Evolutionary conservation across 108 stramenopile genomes (phyloP), one percentile per base, ranked within the genome.

Genomic region (Fistulifera pelliculosa): DNA sequence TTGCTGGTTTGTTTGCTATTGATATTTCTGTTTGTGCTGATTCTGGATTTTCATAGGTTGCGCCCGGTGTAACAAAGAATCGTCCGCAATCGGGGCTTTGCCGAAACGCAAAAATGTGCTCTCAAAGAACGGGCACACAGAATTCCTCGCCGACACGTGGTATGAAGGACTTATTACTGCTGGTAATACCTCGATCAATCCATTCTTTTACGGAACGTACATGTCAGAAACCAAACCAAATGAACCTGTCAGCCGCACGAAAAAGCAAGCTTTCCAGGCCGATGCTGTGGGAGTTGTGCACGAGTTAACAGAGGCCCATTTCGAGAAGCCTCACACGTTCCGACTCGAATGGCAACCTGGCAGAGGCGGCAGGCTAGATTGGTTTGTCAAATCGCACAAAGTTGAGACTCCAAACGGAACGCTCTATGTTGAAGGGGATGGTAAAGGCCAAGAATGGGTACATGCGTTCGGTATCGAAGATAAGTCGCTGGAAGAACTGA

Each of bases 301-400:
- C 47, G 80, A 87, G 43, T 47, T 98, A 16, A 75, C 62, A 17
- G 60, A 62, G 6, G 66, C 73, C n/a, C 90, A 98, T 66, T 98
- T 94, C 61, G 69, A 85, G 41, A 73, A 64, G 0, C 60, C 68
- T 17, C 94, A 98, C 64, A 90, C 81, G 7, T 94, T 96, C 57
- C 74, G 97, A 27, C 26, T 98, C 26, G 97, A 98, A 69, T 98
- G 96, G 96, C 76, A 89, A 47, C 91, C 92, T 0, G 93, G 94
- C 35, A 52, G 68, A n/a, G 89, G 92, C 11, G 88, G 86, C 15
- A 45, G 94, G 47, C 41, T 95, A 15, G 78, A 76, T 43, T 98
- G 96, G 96, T 98, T 85, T 61, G 80, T 77, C 39, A 85, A 86
- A 58, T 77, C 69, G 10, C 60, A 85, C 56, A 71, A 74, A 42